Evolutionary conservation across 768 basidiomycete genomes (phyloP).

Genomic region (Ramaria sp.): DNA sequence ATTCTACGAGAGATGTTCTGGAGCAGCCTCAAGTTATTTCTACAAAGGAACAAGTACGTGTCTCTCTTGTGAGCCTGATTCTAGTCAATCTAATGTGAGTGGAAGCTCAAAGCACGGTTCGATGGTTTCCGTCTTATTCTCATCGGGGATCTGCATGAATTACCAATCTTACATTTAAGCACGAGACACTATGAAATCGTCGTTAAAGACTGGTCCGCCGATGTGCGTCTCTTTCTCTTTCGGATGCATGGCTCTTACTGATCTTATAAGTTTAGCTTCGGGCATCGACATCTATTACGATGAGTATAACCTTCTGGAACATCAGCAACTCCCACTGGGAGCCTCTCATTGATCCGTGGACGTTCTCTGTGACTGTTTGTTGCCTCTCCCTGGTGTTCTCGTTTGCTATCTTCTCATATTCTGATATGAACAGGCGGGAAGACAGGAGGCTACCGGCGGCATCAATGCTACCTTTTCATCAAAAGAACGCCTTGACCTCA

Average conservation of each 20-base stretch:
- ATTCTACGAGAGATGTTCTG: slow-evolving; percentile 13
- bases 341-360: slow-evolving; percentile 96
- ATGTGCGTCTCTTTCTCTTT: slow-evolving; percentile 36
- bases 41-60: slow-evolving; percentile 71
- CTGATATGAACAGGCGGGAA: slow-evolving; percentile 35
- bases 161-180: slow-evolving; percentile 85
- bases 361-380: slow-evolving; percentile 60
- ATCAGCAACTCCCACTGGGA: slow-evolving; percentile 97
- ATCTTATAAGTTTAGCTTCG: slow-evolving; percentile 46
- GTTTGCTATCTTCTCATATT: neutral
- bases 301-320: slow-evolving; percentile 92
- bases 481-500: slow-evolving; percentile 78
- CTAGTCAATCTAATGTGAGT: neutral
- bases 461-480: slow-evolving; percentile 57
- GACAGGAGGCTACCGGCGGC: slow-evolving; percentile 38
- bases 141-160: slow-evolving; percentile 91
- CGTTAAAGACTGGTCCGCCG: slow-evolving; percentile 90
- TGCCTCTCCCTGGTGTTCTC: neutral
- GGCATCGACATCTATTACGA: slow-evolving; percentile 71
- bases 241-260: neutral
- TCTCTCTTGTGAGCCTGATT: slow-evolving; percentile 3
- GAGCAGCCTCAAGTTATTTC: slow-evolving; percentile 33
- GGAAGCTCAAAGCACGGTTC: slow-evolving; percentile 71
- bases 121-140: slow-evolving; percentile 90
- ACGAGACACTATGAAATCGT: slow-evolving; percentile 74